phyloP scores from a whole-genome alignment of 202 grass and related monocot genomes.

The Cymbopogon flexuosus region DNA sequence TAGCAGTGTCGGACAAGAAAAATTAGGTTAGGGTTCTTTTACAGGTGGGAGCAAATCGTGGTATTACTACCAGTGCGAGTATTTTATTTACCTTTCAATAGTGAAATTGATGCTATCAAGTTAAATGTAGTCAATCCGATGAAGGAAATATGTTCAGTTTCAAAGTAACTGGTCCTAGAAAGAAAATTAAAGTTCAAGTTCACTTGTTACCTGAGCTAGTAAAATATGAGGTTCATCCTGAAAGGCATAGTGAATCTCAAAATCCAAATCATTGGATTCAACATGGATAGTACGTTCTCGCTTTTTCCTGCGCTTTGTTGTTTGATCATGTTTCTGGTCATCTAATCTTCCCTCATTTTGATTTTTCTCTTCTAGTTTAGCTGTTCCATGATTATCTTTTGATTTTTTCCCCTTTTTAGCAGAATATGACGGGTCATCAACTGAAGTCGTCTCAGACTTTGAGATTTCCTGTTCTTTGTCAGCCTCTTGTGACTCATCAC shows the following conservation, averaged over 20 bases:
- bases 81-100: neutral
- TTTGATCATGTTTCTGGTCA: slow-evolving; percentile 8
- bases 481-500: slow-evolving; percentile 29
- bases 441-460: slow-evolving; percentile 31
- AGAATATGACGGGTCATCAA: slow-evolving; percentile 21
- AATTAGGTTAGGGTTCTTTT: neutral
- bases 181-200: neutral
- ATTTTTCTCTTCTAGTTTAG: slow-evolving; percentile 23
- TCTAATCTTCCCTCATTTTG: slow-evolving; percentile 24
- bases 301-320: slow-evolving; percentile 45
- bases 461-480: slow-evolving; percentile 29
- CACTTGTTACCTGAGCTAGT: slow-evolving; percentile 70
- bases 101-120: neutral
- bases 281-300: slow-evolving; percentile 41
- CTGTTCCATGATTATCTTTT: neutral
- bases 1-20: neutral
- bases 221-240: slow-evolving; percentile 67
- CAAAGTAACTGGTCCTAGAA: neutral
- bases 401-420: slow-evolving; percentile 7
- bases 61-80: neutral
- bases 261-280: slow-evolving; percentile 46
- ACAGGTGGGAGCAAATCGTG: neutral
- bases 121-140: neutral
- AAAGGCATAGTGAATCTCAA: slow-evolving; percentile 66
- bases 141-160: neutral